A percentile compares a stretch with the other conserved stretches of the same genome.
Evolutionary conservation across 305 asterid genomes (phyloP).

Genomic region (Fraxinus greggii): DNA sequence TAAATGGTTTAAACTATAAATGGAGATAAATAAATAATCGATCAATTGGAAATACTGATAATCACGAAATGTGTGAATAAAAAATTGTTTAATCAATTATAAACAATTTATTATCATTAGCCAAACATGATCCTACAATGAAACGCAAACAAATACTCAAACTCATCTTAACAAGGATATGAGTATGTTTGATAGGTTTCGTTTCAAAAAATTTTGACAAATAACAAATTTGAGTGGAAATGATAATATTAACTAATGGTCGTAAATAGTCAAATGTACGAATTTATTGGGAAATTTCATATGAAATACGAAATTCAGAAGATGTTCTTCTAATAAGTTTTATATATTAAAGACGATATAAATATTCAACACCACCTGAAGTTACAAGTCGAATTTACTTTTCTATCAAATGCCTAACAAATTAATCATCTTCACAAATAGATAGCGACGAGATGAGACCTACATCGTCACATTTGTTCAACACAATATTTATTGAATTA

Average conservation of each 20-base stretch:
- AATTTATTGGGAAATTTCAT: neutral
- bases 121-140: neutral
- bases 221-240: neutral
- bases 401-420: neutral
- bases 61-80: neutral
- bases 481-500: neutral
- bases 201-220: neutral
- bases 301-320: neutral
- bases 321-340: neutral
- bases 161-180: no score
- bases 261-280: neutral
- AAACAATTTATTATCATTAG: no score
- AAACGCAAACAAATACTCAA: neutral
- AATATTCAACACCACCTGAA: neutral
- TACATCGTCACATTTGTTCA: neutral
- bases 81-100: neutral
- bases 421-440: neutral
- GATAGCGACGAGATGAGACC: neutral
- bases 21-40: no score
- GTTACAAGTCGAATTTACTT: neutral
- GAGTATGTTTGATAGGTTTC: neutral
- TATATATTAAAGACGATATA: neutral
- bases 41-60: neutral
- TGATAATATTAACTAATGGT: neutral
- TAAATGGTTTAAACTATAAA: no score